Evolutionary conservation across 2,329 filamentous ascomycete genomes (phyloP), one percentile per base, ranked within the genome.

Genomic region (Botrytis deweyae): DNA sequence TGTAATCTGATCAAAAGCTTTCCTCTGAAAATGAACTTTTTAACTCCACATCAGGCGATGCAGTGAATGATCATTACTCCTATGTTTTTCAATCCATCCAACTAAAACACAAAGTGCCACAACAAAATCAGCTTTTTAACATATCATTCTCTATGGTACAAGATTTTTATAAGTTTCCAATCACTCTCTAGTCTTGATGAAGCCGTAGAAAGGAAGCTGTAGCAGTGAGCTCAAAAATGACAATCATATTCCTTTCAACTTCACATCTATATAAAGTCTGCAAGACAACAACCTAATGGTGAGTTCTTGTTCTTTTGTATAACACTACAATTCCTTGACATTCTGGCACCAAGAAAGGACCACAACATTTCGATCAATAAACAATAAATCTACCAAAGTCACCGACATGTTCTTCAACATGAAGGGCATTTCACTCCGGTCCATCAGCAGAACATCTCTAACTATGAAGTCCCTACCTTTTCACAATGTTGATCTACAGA

Each of bases 41-140:
- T 25, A 9, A n/a, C 14, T 29, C 2, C 16, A 29, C 14, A 18
- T 4, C n/a, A 29, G 16, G 12, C 52, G 16, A 59, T 59, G 29
- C 7, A 59, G 58, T 59, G 58, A 36, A 59, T 36, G 6, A 58
- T 8, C 18, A 1, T 29, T 29, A 1, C n/a, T 29, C n/a, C 7
- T 18, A 55, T 55, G 5, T 9, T 14, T 58, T 55, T 55, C 52
- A 58, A n/a, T 58, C 29, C 14, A 18, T 29, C n/a, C 49, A 55
- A 9, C 14, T 0, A 3, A 9, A 1, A 18, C n/a, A 58, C 29
- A 5, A 16, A 29, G 14, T 6, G 14, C 2, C 29, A 18, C 1
- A 58, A 3, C 14, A 8, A 14, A 58, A 9, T 58, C 14, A 29
- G 4, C 9, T 14, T 7, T 18, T 29, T 29, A 6, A 2, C 2